A percentile compares a stretch with the other conserved stretches of the same genome.
These are phyloP conservation scores for Xylariaceae sp. DNA, from an alignment of 2,329 filamentous ascomycete species.

Conservation along the genomic window DNA sequence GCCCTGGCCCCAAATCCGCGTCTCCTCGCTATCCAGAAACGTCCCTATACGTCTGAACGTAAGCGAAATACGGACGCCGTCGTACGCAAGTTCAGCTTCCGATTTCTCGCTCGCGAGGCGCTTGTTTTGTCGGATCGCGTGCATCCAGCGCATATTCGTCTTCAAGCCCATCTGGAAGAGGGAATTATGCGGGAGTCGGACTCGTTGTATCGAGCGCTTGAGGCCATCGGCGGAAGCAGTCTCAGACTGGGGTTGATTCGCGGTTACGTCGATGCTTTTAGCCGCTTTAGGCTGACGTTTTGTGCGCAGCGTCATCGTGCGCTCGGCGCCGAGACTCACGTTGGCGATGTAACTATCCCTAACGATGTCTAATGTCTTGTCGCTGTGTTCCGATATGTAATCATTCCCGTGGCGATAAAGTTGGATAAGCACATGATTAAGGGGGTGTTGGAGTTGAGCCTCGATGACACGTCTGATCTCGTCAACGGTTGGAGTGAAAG, in stretches of 20 bases:
- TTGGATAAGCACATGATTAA: constrained; percentile 93
- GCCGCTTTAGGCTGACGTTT: constrained; percentile 50
- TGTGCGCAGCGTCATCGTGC: constrained; percentile 83
- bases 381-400: constrained; percentile 93
- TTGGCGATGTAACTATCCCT: constrained; percentile 82
- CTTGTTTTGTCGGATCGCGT: constrained; percentile 87
- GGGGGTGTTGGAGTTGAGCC: constrained; percentile 63
- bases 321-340: constrained; percentile 84
- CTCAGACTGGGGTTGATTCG: constrained; percentile 9
- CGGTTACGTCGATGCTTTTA: neutral
- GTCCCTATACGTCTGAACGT: constrained; percentile 90
- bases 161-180: constrained; percentile 74
- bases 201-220: constrained; percentile 58
- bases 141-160: constrained; percentile 84
- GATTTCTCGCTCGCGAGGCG: constrained; percentile 63
- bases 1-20: constrained; percentile 85
- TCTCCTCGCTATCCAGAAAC: constrained; percentile 62
- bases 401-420: constrained; percentile 85
- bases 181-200: constrained; percentile 79
- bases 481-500: constrained; percentile 70
- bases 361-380: constrained; percentile 91
- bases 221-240: constrained; percentile 25
- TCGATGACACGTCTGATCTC: constrained; percentile 65
- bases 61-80: constrained; percentile 77
- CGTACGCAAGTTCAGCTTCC: constrained; percentile 63